Conservation (phyloP, 208 protist genomes). For the Porcisia deanei region DNA sequence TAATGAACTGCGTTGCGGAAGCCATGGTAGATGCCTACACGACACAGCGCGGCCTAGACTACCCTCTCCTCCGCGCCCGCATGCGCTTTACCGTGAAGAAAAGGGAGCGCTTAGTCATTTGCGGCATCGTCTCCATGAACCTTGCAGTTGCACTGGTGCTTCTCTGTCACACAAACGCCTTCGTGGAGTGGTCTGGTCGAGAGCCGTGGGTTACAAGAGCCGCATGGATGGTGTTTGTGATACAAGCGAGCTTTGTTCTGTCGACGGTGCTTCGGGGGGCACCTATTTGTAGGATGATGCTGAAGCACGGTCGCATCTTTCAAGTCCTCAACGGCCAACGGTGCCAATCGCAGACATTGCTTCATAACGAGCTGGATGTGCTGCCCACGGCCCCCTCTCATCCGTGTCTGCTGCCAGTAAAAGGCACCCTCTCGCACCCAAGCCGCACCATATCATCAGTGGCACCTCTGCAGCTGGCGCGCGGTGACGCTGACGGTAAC, state of each 20-base stretch:
- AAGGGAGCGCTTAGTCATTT: constrained; percentile 37
- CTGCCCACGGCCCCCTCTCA: background rate
- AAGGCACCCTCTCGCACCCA: background rate
- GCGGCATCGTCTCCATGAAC: constrained; percentile 39
- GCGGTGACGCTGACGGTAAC: background rate
- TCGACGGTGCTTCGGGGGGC: constrained; percentile 23
- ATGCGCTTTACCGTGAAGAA: constrained; percentile 64
- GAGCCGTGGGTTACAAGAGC: constrained; percentile 35
- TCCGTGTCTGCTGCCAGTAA: background rate
- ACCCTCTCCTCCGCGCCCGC: constrained; percentile 62
- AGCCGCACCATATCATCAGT: background rate
- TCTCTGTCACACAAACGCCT: constrained; percentile 51
- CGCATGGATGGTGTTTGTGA: constrained; percentile 17
- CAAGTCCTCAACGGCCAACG: background rate
- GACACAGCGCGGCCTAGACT: constrained; percentile 65
- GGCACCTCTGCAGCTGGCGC: background rate
- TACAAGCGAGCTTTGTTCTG: constrained; percentile 31
- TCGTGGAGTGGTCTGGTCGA: constrained; percentile 44
- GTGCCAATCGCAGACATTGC: background rate
- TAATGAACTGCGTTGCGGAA: constrained; percentile 69
- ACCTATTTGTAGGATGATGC: constrained; percentile 6
- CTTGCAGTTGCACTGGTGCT: constrained; percentile 32
- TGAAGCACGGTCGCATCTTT: constrained; percentile 6
- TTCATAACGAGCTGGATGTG: constrained; percentile 1
- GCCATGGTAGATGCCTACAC: constrained; percentile 79